Base-by-base conservation (phyloP, 1,284 basidiomycete species). In the Paramarasmius palmivorus region DNA sequence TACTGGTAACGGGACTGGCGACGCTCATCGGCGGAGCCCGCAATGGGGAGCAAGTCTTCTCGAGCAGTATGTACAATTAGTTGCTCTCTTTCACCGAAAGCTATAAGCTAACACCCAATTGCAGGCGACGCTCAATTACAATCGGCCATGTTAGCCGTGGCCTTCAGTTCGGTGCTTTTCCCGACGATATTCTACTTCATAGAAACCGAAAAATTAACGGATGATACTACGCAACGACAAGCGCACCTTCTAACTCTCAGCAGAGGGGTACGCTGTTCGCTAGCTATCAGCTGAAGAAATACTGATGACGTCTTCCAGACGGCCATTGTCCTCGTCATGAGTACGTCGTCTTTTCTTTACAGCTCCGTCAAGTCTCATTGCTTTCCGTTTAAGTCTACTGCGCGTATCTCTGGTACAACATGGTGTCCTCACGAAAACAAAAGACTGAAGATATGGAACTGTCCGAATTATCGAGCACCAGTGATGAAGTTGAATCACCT, bases 41-140 rank as follows among this genome's bases (percentile, higher is more conserved):
- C 1, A 47, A 47, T 26, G 42, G 44, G 4, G 51, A 46, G 20
- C 51, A 53, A 38, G 23, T 22, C 5, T 53, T 53, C 19, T 39
- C 35, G 14, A 38, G 42, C 7, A 38, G 51, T 53, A 47, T 17
- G 50, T 51, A 17, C n/a, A n/a, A n/a, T 23, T 6, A 29, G 4
- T 15, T 20, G 17, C 42, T 36, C 19, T 35, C 23, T 4, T n/a
- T 23, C 23, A 8, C 19, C 25, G 23, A 26, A 22, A n/a, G 8
- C 8, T 32, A 14, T 19, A 12, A 12, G 10, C 10, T 19, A 23
- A 26, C 34, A 10, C 29, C 15, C 41, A 15, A 10, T 38, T 23
- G 2, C 36, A 53, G 51, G 35, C 42, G 45, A 46, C 12, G 45
- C 51, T 17, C 51, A 53, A 14, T 23, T 53, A n/a, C 42, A 47